A percentile compares a stretch with the other conserved stretches of the same genome.
phyloP scores from a whole-genome alignment of 176 grass and related monocot species.

The Triticum monococcum region DNA sequence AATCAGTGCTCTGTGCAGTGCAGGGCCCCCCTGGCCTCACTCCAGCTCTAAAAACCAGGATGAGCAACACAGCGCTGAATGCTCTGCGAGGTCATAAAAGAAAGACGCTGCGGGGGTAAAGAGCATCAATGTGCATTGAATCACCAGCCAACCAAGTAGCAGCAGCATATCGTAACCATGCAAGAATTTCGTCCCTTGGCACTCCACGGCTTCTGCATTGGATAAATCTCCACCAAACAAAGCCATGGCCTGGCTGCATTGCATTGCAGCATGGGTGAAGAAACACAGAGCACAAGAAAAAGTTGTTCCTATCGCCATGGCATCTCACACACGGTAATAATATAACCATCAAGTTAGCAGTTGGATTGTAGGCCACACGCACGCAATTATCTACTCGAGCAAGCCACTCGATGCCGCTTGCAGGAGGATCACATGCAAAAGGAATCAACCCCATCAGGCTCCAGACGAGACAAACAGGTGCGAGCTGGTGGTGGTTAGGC shows the following conservation, averaged over 20 bases:
- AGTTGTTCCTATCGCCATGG: neutral
- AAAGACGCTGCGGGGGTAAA: neutral
- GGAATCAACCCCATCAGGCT: neutral
- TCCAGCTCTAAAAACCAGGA: neutral
- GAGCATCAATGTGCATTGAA: conserved; percentile 9
- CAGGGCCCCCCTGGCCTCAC: neutral
- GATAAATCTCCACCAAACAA: neutral
- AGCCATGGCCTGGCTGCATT: neutral
- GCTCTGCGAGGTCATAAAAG: neutral
- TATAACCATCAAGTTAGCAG: neutral
- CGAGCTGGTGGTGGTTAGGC: neutral
- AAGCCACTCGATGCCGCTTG: neutral
- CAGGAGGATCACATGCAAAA: conserved; percentile 32
- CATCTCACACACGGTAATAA: neutral
- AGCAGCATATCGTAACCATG: neutral
- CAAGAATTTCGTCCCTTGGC: neutral
- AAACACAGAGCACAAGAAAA: neutral
- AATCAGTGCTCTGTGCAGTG: neutral
- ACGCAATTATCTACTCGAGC: conserved; percentile 9
- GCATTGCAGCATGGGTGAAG: neutral
- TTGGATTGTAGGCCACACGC: neutral
- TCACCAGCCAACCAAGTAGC: neutral
- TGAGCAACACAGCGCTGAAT: neutral
- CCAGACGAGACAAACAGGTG: neutral
- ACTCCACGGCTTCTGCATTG: neutral